Base-by-base conservation (phyloP, 352 stramenopile species). In the Phytophthora pinifolia region DNA sequence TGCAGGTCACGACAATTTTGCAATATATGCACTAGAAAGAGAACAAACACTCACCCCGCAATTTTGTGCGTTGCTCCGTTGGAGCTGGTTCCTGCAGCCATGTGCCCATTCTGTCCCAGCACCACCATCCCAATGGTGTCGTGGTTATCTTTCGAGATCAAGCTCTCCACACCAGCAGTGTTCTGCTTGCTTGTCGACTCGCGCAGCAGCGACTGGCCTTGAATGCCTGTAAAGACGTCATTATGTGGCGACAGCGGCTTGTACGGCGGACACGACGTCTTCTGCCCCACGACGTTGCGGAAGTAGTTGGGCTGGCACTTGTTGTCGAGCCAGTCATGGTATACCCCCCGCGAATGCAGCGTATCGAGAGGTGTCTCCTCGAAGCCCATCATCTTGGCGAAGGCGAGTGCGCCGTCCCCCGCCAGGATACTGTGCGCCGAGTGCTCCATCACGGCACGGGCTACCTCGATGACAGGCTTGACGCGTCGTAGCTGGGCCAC, bases 281-380 rank as follows among this genome's bases (percentile, higher is more conserved):
- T 88, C 48, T 90, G 76, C 17, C 58, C 72, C 5, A 73, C 55
- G 9, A 96, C 73, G 34, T 94, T 89, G 33, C 77, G 70, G 44
- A 86, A 97, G 70, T 96, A 97, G 57, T 97, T 97, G 20, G 89
- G 89, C 60, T 97, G 89, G 54, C 89, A 97, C 8, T 67, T 59
- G 29, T 77, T 68, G 6, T 53, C 36, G 3, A 57, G 39, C 89
- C 89, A 97, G 4, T 83, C 34, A 1, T 64, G 25, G 53, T 86
- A 72, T 32, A 88, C 59, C 32, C 73, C 50, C 5, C 50, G 51
- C 5, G 87, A 96, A 38, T 79, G 66, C 9, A 69, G 63, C 13
- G 86, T 96, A 22, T 74, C 63, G 22, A 96, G 66, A 12, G 77
- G 67, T 20, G 77, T 83, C 46, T 93, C 84, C 10, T 79, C n/a